phyloP scores from a whole-genome alignment of 2,329 filamentous ascomycete species.

The Xylariales sp. region DNA sequence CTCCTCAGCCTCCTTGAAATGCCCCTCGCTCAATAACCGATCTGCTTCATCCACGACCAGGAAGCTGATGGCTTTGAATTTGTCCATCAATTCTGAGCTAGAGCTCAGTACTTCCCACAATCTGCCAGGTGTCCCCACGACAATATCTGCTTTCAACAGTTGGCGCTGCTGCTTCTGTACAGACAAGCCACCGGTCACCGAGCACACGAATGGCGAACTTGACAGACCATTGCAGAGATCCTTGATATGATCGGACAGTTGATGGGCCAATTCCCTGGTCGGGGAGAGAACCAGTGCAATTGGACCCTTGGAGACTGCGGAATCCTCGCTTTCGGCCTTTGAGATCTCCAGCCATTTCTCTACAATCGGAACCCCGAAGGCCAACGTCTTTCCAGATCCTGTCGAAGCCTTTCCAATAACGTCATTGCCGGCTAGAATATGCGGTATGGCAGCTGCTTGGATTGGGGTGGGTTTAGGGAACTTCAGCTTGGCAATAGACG shows the following conservation, averaged over 20 bases:
- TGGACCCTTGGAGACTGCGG: conserved; percentile 41
- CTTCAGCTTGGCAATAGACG: conserved; percentile 71
- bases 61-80: conserved; percentile 71
- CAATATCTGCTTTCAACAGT: conserved; percentile 77
- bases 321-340: conserved; percentile 29
- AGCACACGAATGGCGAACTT: conserved; percentile 68
- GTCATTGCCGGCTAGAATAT: conserved; percentile 78
- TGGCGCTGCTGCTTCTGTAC: conserved; percentile 92
- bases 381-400: conserved; percentile 92
- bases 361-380: conserved; percentile 89
- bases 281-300: conserved; percentile 82
- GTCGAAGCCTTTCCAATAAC: conserved; percentile 95
- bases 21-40: conserved; percentile 81
- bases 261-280: conserved; percentile 89
- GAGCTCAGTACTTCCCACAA: conserved; percentile 90
- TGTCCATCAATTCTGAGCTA: conserved; percentile 62
- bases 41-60: conserved; percentile 94
- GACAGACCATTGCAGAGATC: conserved; percentile 62
- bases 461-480: conserved; percentile 80
- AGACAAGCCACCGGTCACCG: conserved; percentile 86
- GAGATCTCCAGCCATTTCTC: conserved; percentile 65
- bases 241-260: conserved; percentile 78
- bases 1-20: conserved; percentile 91
- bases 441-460: conserved; percentile 73
- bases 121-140: conserved; percentile 89